A percentile compares a stretch with the other conserved stretches of the same genome.
phyloP scores from a whole-genome alignment of 2,329 filamentous ascomycete species.

The Epichloe brachyelytri region DNA sequence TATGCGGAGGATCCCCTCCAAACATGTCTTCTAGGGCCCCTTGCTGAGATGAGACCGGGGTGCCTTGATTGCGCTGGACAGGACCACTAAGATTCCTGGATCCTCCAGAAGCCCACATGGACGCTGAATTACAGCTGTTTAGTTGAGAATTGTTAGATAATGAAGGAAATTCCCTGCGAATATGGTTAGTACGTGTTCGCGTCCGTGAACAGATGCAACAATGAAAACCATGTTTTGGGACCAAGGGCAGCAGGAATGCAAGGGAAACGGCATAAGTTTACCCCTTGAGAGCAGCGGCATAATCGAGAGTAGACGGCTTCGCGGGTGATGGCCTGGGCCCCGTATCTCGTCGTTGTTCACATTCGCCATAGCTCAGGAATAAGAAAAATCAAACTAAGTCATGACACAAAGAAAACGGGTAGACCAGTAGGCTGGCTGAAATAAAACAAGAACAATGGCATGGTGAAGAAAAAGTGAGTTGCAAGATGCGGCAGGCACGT shows the following conservation, averaged over 20 bases:
- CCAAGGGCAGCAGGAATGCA: background rate
- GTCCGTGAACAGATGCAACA: background rate
- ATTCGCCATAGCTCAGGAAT: slow-evolving; percentile 5
- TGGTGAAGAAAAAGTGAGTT: slow-evolving; percentile 2
- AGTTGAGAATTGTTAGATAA: slow-evolving; percentile 48
- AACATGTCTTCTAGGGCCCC: slow-evolving; percentile 35
- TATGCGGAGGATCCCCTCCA: slow-evolving; percentile 28
- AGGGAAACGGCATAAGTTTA: slow-evolving; percentile 6
- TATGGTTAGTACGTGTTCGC: background rate
- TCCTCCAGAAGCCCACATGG: slow-evolving; percentile 41
- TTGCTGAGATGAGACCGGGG: slow-evolving; percentile 38
- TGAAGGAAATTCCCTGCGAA: slow-evolving; percentile 49
- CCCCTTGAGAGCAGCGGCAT: slow-evolving; percentile 21
- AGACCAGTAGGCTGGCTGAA: background rate
- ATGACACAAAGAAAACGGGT: background rate
- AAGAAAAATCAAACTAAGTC: background rate
- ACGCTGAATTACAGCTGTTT: slow-evolving; percentile 32
- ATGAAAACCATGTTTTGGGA: background rate
- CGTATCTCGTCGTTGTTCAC: slow-evolving; percentile 6
- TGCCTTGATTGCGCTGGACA: slow-evolving; percentile 37
- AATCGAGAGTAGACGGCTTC: slow-evolving; percentile 10
- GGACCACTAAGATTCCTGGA: slow-evolving; percentile 35
- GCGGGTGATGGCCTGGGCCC: slow-evolving; percentile 5
- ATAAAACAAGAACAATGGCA: background rate
- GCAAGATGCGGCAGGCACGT: slow-evolving; percentile 26